Base-by-base conservation (phyloP, 2,329 filamentous ascomycete genomes). In the Fusarium marasasianum region DNA sequence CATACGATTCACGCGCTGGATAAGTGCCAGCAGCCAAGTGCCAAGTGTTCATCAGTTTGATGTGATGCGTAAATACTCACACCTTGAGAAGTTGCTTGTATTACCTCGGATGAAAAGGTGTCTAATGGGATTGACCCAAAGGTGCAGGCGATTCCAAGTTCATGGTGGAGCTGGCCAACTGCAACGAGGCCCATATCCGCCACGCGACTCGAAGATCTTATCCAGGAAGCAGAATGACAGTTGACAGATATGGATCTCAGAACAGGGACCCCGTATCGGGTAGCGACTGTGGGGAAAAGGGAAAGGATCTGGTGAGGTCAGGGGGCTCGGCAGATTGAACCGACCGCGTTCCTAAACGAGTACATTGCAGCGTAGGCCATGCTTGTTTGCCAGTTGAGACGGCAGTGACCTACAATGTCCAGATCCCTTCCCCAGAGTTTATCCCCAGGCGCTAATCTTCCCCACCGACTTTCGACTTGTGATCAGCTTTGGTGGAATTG, bases 191-290 rank as follows among this genome's bases (percentile, higher is more conserved):
- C 33, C 33, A 35, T 35, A 35, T 10, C 17, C 12, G 12, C 3
- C 29, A 51, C 24, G 17, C n/a, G 48, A 24, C 31, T 11, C 24
- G 26, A 48, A 12, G 20, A n/a, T 31, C 20, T 48, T 3, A 20
- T 14, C 12, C 9, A 35, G 31, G 22, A 35, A 51, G 17, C 1
- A 20, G 10, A 53, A 3, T 14, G 9, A 26, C 17, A 26, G 4
- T 6, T 26, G n/a, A 53, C 48, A 53, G 48, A 20, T 8, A 11
- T 37, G 17, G 31, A 20, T 26, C n/a, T 35, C 31, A 15, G 9
- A 14, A 24, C 22, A 14, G 3, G 12, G 3, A 11, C 4, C 4
- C 22, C 22, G 3, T 24, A 24, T 20, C 1, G 17, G 11, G 11
- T 14, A 3, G 8, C 3, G 22, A 51, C 3, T 20, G 48, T 24